These are phyloP conservation scores for Exophiala phaeomuriformis DNA, from an alignment of 2,329 filamentous ascomycete species.

Conservation along the genomic window DNA sequence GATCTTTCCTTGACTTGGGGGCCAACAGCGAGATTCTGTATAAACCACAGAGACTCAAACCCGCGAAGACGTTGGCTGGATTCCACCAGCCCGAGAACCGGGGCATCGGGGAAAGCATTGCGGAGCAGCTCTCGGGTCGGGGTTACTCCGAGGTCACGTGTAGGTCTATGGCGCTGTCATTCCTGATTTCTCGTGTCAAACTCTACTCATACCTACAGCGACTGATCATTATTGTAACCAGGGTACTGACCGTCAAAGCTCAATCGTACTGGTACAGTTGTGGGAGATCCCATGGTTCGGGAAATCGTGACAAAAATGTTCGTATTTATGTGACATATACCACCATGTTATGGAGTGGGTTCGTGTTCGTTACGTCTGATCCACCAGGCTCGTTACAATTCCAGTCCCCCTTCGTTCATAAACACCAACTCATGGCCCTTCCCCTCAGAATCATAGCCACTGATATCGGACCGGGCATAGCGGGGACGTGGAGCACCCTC, in stretches of 20 bases:
- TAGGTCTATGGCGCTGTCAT: too few relatives aligned
- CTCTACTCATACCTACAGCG: too few relatives aligned
- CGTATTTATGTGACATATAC: neutral
- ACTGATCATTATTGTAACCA: too few relatives aligned
- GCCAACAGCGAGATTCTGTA: too few relatives aligned
- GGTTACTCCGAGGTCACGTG: neutral
- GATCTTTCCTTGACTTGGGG: too few relatives aligned
- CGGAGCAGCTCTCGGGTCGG: neutral
- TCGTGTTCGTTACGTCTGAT: neutral
- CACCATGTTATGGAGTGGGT: neutral
- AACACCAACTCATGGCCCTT: neutral
- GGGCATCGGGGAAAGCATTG: slow-evolving; percentile 1
- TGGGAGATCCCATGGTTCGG: too few relatives aligned
- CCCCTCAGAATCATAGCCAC: slow-evolving; percentile 9
- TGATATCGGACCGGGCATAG: slow-evolving; percentile 14
- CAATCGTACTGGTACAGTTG: too few relatives aligned
- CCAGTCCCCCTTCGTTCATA: neutral
- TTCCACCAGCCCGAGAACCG: slow-evolving; percentile 11
- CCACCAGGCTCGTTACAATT: neutral
- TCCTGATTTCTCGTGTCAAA: too few relatives aligned
- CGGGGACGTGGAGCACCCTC: neutral
- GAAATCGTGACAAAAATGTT: too few relatives aligned
- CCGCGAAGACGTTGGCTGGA: neutral
- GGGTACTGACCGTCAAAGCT: too few relatives aligned
- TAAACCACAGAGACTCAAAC: neutral